Evolutionary conservation across 2,329 filamentous ascomycete species (phyloP).

Genomic region (Fusarium fujikuroi): DNA sequence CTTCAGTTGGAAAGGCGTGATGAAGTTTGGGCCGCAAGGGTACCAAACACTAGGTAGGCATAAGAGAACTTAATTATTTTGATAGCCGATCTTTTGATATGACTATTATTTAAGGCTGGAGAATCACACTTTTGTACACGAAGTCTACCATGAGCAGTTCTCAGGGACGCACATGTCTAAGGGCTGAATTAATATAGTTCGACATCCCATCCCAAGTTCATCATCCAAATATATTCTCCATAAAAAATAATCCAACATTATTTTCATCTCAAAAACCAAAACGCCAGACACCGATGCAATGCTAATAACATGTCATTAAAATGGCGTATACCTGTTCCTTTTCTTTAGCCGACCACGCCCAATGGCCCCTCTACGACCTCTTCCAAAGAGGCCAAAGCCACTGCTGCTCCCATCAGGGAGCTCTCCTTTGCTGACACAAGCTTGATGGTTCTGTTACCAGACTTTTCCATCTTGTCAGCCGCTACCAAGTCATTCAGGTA

Average conservation of each 20-base stretch:
- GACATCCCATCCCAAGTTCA: neutral
- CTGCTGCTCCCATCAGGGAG: slow-evolving; percentile 78
- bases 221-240: neutral
- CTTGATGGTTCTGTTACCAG: slow-evolving; percentile 60
- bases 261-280: slow-evolving; percentile 10
- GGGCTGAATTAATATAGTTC: neutral
- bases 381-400: slow-evolving; percentile 66
- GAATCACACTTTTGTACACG: neutral
- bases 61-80: neutral
- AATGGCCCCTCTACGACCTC: slow-evolving; percentile 29
- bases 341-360: slow-evolving; percentile 25
- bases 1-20: neutral
- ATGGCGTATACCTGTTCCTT: neutral
- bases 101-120: neutral
- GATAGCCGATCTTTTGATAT: neutral
- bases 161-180: neutral
- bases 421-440: slow-evolving; percentile 78
- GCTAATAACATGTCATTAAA: slow-evolving; percentile 13
- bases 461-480: slow-evolving; percentile 42
- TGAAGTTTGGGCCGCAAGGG: neutral
- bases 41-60: neutral
- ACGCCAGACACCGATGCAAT: slow-evolving; percentile 27
- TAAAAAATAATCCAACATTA: neutral
- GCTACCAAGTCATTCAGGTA: slow-evolving; percentile 70
- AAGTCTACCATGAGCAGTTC: neutral